phyloP scores from a whole-genome alignment of 2,329 filamentous ascomycete species.

The Neodidymelliopsis sp. region DNA sequence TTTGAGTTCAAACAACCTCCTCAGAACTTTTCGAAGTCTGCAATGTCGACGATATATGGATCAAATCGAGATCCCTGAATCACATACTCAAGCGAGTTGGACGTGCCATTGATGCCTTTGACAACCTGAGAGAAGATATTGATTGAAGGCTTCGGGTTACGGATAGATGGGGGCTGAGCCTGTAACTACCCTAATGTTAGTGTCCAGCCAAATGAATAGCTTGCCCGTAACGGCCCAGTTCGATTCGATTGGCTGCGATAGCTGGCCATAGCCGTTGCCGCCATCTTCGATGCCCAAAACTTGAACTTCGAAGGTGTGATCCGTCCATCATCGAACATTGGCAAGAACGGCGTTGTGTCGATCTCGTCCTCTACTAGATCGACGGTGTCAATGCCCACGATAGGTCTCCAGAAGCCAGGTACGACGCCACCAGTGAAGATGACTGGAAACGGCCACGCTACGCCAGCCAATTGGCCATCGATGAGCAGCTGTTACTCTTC shows the following conservation, averaged over 20 bases:
- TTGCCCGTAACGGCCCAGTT: slow-evolving; percentile 82
- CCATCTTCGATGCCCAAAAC: slow-evolving; percentile 71
- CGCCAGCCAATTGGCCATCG: slow-evolving; percentile 74
- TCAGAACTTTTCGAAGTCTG: slow-evolving; percentile 56
- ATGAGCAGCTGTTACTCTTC: slow-evolving; percentile 80
- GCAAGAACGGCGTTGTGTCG: slow-evolving; percentile 80
- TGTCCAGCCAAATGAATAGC: slow-evolving; percentile 77
- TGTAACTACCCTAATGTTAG: slow-evolving; percentile 60
- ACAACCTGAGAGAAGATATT: slow-evolving; percentile 59
- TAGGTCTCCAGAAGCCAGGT: slow-evolving; percentile 77
- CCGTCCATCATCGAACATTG: slow-evolving; percentile 69
- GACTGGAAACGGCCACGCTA: slow-evolving; percentile 82
- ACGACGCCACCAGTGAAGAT: slow-evolving; percentile 84
- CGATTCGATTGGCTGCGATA: slow-evolving; percentile 65
- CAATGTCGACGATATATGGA: slow-evolving; percentile 63
- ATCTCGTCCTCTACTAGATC: slow-evolving; percentile 82
- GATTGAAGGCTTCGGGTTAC: slow-evolving; percentile 56
- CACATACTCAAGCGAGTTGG: slow-evolving; percentile 67
- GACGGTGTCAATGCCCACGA: slow-evolving; percentile 80
- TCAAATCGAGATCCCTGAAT: slow-evolving; percentile 63
- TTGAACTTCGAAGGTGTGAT: slow-evolving; percentile 72
- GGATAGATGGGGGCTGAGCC: slow-evolving; percentile 50
- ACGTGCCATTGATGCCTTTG: slow-evolving; percentile 60
- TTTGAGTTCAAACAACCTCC: slow-evolving; percentile 65
- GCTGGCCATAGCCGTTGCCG: slow-evolving; percentile 54